Evolutionary conservation across 768 basidiomycete species (phyloP), one percentile per base, ranked within the genome.

Genomic region (Tephrocybe sp.): DNA sequence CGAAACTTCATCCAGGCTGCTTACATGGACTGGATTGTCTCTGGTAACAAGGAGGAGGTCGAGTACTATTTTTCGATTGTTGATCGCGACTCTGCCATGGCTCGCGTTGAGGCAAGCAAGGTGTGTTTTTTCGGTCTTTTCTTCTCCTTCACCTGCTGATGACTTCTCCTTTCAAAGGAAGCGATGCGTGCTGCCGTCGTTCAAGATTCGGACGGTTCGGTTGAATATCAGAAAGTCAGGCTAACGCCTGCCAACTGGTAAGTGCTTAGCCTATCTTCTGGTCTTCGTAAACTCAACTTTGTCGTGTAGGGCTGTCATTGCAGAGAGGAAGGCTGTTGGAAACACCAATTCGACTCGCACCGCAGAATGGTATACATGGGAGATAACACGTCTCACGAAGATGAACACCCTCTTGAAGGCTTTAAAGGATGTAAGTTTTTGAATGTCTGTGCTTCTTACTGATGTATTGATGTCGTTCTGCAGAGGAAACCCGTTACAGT

Each of bases 1-100:
- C 30, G 49, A n/a, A 50, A 50, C 16, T n/a, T n/a, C 19, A 22
- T 50, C 3, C 49, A 50, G 25, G 49, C 40, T 9, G 41, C 39
- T 12, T 50, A 50, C 27, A 50, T 50, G 49, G 49, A 50, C 40
- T 50, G 49, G 49, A 26, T 50, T 24, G 34, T 50, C 32, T 30
- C 22, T 18, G 49, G 49, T 7, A 50, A 42, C 21, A 50, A 50
- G 40, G 49, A 50, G 18, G 49, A 50, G 24, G 49, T 50, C 16
- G 49, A 50, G 28, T 50, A 50, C 12, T 50, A 41, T 40, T 50
- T 50, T 32, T 32, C 49, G 9, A 30, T 50, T n/a, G 49, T 50
- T 13, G 49, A 50, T 27, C 49, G 41, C n/a, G 31, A 43, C 11
- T 25, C 49, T 16, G 40, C 49, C 11, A 42, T 50, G 49, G 24